A percentile compares a stretch with the other conserved stretches of the same genome.
Conservation (phyloP, 1,284 basidiomycete species). For the Veloporphyrellus conicus region DNA sequence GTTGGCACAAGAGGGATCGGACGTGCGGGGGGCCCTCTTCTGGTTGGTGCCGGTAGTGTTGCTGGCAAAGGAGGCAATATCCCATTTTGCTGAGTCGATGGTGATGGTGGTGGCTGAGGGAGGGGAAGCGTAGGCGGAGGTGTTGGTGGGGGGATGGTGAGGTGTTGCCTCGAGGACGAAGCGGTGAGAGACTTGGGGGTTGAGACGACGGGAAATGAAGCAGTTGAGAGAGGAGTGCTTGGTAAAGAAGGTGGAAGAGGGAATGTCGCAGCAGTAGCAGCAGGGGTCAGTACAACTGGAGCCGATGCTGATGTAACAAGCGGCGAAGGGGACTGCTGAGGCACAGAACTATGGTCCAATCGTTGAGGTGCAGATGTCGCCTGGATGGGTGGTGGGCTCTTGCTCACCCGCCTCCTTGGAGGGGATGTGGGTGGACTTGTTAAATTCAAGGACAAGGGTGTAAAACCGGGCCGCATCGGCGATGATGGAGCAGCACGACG, state of each 20-base stretch:
- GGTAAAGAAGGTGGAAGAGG: conserved; percentile 21
- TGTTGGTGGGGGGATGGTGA: conserved; percentile 29
- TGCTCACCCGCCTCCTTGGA: conserved; percentile 18
- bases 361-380: conserved; percentile 7
- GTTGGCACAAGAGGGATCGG: conserved; percentile 17
- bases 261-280: conserved; percentile 5
- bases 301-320: conserved; percentile 5
- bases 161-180: conserved; percentile 27
- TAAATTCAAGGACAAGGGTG: conserved; percentile 24
- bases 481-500: conserved; percentile 25
- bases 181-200: conserved; percentile 8
- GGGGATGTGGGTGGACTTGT: conserved; percentile 23
- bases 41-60: conserved; percentile 4
- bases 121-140: conserved; percentile 31
- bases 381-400: conserved; percentile 26
- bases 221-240: conserved; percentile 21
- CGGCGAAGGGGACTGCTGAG: conserved; percentile 11
- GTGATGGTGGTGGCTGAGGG: conserved; percentile 26
- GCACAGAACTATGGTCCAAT: conserved; percentile 5
- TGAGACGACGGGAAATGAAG: conserved; percentile 7
- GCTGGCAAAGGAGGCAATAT: background rate
- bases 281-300: conserved; percentile 4
- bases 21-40: conserved; percentile 13
- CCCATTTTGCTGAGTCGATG: conserved; percentile 2
- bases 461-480: conserved; percentile 26